A percentile compares a stretch with the other conserved stretches of the same genome.
Conservation (phyloP, 75 land plant genomes). For the Selaginella moellendorffii region DNA sequence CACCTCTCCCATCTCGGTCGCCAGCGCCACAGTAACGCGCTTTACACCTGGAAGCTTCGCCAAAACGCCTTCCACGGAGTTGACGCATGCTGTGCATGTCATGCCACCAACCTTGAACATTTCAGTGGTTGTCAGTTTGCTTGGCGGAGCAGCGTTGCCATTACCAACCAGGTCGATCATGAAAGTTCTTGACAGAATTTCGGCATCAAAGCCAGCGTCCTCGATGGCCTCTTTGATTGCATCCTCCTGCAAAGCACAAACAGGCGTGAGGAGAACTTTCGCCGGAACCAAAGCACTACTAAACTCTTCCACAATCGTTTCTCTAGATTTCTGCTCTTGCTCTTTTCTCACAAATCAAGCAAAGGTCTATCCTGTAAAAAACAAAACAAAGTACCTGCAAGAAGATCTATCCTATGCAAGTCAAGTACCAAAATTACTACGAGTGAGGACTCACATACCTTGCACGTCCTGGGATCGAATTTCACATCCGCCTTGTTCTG, state of each 20-base stretch:
- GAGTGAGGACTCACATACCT: background rate
- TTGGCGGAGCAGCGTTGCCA: too few relatives aligned
- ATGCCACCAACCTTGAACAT: slow-evolving; percentile 82
- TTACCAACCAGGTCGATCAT: background rate
- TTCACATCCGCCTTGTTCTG: slow-evolving; percentile 72
- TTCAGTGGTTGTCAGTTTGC: slow-evolving; percentile 15
- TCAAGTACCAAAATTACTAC: too few relatives aligned
- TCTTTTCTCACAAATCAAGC: too few relatives aligned
- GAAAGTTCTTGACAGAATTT: slow-evolving; percentile 43
- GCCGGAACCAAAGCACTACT: too few relatives aligned
- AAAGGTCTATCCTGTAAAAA: too few relatives aligned
- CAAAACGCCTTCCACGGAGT: slow-evolving; percentile 78
- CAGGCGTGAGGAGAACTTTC: too few relatives aligned
- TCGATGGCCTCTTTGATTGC: slow-evolving; percentile 84
- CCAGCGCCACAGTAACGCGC: slow-evolving; percentile 56
- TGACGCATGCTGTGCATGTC: slow-evolving; percentile 99
- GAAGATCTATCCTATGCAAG: too few relatives aligned
- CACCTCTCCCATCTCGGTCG: slow-evolving; percentile 81
- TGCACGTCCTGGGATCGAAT: background rate
- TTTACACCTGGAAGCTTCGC: slow-evolving; percentile 59
- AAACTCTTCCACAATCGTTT: too few relatives aligned
- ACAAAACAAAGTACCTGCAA: background rate
- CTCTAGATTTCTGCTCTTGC: too few relatives aligned
- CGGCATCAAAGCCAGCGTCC: slow-evolving; percentile 95
- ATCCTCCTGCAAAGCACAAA: slow-evolving; percentile 43